Evolutionary conservation across 1,284 basidiomycete genomes (phyloP).

Genomic region (Hypsizygus ulmarius): DNA sequence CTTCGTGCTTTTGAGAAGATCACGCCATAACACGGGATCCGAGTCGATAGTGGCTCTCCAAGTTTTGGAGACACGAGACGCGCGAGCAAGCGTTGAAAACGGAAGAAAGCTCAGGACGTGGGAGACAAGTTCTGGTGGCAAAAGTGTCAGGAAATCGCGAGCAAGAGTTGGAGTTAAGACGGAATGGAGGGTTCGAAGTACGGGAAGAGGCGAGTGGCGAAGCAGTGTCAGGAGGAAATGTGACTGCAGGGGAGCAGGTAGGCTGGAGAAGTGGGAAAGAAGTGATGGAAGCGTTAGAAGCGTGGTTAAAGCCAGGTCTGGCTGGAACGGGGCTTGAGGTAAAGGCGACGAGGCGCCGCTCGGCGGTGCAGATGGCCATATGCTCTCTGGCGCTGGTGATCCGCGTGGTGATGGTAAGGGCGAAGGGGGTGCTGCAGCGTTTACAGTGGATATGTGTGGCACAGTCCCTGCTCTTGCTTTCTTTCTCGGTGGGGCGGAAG

Average conservation of each 20-base stretch:
- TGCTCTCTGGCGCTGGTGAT: slow-evolving; percentile 68
- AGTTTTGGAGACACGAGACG: slow-evolving; percentile 75
- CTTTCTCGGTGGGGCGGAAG: slow-evolving; percentile 71
- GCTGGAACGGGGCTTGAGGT: slow-evolving; percentile 69
- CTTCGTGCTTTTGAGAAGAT: slow-evolving; percentile 71
- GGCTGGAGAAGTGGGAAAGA: slow-evolving; percentile 66
- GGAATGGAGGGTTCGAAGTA: slow-evolving; percentile 78
- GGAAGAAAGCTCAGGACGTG: slow-evolving; percentile 78
- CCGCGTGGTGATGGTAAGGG: slow-evolving; percentile 80
- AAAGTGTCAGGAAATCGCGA: slow-evolving; percentile 82
- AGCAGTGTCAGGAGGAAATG: slow-evolving; percentile 83
- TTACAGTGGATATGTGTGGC: slow-evolving; percentile 56
- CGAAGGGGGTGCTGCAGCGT: slow-evolving; percentile 74
- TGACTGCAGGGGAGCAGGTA: slow-evolving; percentile 76
- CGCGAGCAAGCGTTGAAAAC: slow-evolving; percentile 73
- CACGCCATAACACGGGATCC: slow-evolving; percentile 81
- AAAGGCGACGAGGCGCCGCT: slow-evolving; percentile 69
- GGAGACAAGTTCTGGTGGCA: slow-evolving; percentile 83
- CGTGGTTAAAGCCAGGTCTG: slow-evolving; percentile 73
- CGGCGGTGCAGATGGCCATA: slow-evolving; percentile 75
- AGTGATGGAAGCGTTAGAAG: slow-evolving; percentile 78
- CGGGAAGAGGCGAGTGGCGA: slow-evolving; percentile 79
- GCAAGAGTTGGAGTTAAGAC: slow-evolving; percentile 82
- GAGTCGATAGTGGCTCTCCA: slow-evolving; percentile 85
- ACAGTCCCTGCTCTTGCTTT: slow-evolving; percentile 62